phyloP scores from a whole-genome alignment of 2,329 filamentous ascomycete genomes.

The Teratosphaeriaceae sp. region DNA sequence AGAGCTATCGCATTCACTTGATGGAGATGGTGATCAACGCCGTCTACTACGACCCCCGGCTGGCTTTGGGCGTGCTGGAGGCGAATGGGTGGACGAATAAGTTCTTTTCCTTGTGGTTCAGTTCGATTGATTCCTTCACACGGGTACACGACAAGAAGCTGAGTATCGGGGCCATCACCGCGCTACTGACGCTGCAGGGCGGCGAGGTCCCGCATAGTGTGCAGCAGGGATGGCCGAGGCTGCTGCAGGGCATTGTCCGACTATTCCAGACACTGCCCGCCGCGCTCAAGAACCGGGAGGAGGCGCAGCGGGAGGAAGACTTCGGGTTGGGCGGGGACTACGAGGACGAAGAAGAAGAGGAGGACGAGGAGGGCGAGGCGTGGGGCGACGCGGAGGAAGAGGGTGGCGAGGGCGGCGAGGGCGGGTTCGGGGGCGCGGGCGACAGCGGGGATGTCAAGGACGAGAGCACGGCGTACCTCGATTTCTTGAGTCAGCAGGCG shows the following conservation, averaged over 20 bases:
- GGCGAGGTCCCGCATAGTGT: conserved; percentile 87
- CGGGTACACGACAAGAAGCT: conserved; percentile 98
- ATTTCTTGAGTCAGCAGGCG: conserved; percentile 83
- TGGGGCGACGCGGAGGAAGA: conserved; percentile 76
- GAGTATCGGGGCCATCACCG: conserved; percentile 86
- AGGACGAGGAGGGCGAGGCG: conserved; percentile 74
- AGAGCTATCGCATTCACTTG: conserved; percentile 88
- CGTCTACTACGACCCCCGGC: conserved; percentile 90
- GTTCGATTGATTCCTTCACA: conserved; percentile 86
- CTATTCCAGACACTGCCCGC: conserved; percentile 87
- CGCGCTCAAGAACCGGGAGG: conserved; percentile 86
- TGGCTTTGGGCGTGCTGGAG: conserved; percentile 84
- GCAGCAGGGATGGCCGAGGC: conserved; percentile 87
- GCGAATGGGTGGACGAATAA: conserved; percentile 92
- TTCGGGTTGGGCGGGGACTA: conserved; percentile 71
- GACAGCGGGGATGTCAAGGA: conserved; percentile 68
- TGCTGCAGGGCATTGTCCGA: conserved; percentile 81
- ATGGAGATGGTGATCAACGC: conserved; percentile 99
- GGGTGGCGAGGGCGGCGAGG: conserved; percentile 60
- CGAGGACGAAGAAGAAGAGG: conserved; percentile 66
- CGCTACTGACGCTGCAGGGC: conserved; percentile 70
- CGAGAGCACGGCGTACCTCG: conserved; percentile 88
- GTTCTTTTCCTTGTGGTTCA: conserved; percentile 98
- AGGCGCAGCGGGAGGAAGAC: conserved; percentile 78
- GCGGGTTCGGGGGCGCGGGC: conserved; percentile 56